Evolutionary conservation across 768 basidiomycete species (phyloP).

Genomic region (Suillus bovinus): DNA sequence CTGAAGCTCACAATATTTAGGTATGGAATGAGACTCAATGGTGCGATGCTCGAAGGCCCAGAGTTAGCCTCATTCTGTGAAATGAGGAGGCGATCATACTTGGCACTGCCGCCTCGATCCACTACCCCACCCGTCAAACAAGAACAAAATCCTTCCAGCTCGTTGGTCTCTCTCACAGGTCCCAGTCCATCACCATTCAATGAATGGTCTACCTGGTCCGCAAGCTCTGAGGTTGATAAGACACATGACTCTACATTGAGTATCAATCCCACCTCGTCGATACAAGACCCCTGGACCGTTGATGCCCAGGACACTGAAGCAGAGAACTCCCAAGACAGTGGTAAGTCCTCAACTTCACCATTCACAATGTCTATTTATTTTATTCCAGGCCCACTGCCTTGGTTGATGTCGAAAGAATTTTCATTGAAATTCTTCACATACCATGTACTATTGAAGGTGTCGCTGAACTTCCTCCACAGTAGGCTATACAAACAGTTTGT

Average conservation of each 20-base stretch:
- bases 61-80: neutral
- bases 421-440: neutral
- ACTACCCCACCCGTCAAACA: neutral
- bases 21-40: neutral
- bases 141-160: neutral
- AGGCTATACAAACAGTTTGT: neutral
- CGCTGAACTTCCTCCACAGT: neutral
- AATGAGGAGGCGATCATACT: neutral
- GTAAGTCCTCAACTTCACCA: neutral
- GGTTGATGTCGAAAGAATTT: neutral
- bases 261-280: neutral
- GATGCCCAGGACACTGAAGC: neutral
- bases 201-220: neutral
- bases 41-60: neutral
- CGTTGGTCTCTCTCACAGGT: neutral
- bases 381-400: neutral
- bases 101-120: neutral
- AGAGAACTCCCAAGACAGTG: neutral
- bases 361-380: neutral
- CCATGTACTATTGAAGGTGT: neutral
- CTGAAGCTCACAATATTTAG: neutral
- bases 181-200: neutral
- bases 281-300: neutral
- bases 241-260: neutral
- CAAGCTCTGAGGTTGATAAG: constrained; percentile 1